Evolutionary conservation across 768 basidiomycete genomes (phyloP), one percentile per base, ranked within the genome.

Genomic region (Pseudohyphozyma bogoriensis): DNA sequence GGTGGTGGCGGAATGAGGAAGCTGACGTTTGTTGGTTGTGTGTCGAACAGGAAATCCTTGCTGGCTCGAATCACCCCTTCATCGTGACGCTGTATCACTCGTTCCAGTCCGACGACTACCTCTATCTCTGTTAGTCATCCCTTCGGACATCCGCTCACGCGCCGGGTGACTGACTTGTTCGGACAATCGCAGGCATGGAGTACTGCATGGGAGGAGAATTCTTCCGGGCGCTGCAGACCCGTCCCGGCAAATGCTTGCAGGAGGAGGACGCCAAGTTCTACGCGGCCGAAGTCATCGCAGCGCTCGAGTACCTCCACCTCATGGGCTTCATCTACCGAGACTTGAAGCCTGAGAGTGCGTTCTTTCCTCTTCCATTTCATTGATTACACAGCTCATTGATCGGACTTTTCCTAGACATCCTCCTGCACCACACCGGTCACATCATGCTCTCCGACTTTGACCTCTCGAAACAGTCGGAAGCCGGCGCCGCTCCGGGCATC

Each of bases 381-480:
- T 22, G 18, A 20, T 1, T 28, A 29, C n/a, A n/a, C n/a, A n/a
- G n/a, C n/a, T 13, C 16, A 31, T 52, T 53, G 32, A 35, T 35
- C 26, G 13, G 15, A n/a, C n/a, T 20, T 6, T 56, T 60, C 56
- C 60, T 72, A 99, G 95, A 99, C 74, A 99, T 99, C 71, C 79
- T 99, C 22, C 78, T 99, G 52, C 95, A 99, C 75, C 87, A 95
- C 72, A 90, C 91, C 15, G 95, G 95, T 22, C 95, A 99, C 76
- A 96, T 99, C 70, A 96, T 97, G 93, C 76, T 99, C 70, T 97
- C 95, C 49, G 95, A 99, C 76, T 99, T 99, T 75, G 95, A 99
- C 77, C 81, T 99, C 36, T 93, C 93, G 24, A 99, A 97, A 73
- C 91, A 93, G 73, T 89, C 89, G 40, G 85, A 80, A 87, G 84